Evolutionary conservation across 352 stramenopile genomes (phyloP).

Genomic region (Globisporangium viniferum): DNA sequence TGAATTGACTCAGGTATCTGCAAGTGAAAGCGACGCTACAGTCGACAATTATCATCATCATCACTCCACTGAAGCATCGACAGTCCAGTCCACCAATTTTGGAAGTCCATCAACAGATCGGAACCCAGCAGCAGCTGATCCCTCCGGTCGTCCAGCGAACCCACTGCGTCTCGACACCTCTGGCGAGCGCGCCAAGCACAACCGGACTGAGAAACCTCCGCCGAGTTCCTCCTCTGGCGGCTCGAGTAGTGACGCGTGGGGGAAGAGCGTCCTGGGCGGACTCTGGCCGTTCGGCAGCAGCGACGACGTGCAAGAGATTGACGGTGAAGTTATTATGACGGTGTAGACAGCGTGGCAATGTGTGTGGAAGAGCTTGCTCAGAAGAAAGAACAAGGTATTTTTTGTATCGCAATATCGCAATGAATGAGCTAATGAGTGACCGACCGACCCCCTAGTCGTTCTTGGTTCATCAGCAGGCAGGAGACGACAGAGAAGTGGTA

Average conservation of each 20-base stretch:
- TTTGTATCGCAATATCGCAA: not conserved
- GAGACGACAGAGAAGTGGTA: not conserved
- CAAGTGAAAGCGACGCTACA: not conserved
- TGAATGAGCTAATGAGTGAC: not conserved
- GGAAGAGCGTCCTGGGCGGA: slow-evolving; percentile 38
- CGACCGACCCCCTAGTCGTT: not conserved
- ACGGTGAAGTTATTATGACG: slow-evolving; percentile 82
- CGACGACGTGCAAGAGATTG: slow-evolving; percentile 31
- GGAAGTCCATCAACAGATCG: not conserved
- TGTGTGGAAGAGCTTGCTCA: slow-evolving; percentile 10
- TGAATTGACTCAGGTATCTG: not conserved
- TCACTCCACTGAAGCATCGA: not conserved
- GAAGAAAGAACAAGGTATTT: not conserved
- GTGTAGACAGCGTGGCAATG: slow-evolving; percentile 38
- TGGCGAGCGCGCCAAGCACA: slow-evolving; percentile 10
- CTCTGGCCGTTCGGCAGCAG: slow-evolving; percentile 45
- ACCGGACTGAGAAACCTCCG: slow-evolving; percentile 28
- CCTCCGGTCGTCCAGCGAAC: not conserved
- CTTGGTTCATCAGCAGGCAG: not conserved
- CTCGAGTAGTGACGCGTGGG: slow-evolving; percentile 30
- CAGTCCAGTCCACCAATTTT: not conserved
- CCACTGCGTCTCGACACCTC: slow-evolving; percentile 4
- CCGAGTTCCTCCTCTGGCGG: slow-evolving; percentile 1
- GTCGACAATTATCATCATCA: not conserved
- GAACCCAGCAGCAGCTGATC: not conserved